Conservation (phyloP, 2,329 filamentous ascomycete species). For the Emergomyces pasteurianus region DNA sequence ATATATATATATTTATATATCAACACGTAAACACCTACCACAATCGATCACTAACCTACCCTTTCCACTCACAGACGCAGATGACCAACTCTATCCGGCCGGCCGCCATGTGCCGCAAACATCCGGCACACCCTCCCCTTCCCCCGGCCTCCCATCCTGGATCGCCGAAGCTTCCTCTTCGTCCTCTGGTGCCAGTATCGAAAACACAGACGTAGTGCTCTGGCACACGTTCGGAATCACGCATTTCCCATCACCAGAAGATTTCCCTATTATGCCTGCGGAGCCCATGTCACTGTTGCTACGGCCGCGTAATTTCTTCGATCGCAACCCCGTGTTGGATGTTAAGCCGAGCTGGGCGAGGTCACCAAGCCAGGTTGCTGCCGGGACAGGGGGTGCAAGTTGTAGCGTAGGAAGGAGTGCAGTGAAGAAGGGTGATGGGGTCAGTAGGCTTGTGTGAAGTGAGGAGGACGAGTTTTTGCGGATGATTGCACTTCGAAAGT, state of each 20-base stretch:
- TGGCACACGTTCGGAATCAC: conserved; percentile 92
- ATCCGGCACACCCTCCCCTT: conserved; percentile 66
- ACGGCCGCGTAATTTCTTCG: conserved; percentile 72
- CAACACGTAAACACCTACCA: neutral
- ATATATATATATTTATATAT: no score
- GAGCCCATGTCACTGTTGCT: conserved; percentile 74
- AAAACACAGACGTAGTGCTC: conserved; percentile 74
- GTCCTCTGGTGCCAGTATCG: conserved; percentile 56
- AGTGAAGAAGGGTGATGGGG: conserved; percentile 25
- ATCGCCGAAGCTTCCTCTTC: conserved; percentile 48
- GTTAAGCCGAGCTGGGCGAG: conserved; percentile 64
- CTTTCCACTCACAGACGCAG: conserved; percentile 46
- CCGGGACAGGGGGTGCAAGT: conserved; percentile 24
- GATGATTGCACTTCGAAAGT: neutral
- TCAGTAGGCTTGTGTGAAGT: conserved; percentile 23
- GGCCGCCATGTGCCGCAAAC: conserved; percentile 83
- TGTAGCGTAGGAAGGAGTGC: conserved; percentile 10
- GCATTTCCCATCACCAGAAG: conserved; percentile 80
- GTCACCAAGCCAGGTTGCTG: conserved; percentile 56
- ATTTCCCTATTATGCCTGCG: conserved; percentile 84
- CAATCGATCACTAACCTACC: conserved; percentile 3
- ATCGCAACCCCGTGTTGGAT: conserved; percentile 65
- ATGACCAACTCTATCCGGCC: conserved; percentile 73
- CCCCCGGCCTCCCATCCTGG: conserved; percentile 62
- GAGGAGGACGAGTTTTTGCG: neutral